Conservation (phyloP, 2,329 filamentous ascomycete genomes). For the Neofusicoccum ribis region DNA sequence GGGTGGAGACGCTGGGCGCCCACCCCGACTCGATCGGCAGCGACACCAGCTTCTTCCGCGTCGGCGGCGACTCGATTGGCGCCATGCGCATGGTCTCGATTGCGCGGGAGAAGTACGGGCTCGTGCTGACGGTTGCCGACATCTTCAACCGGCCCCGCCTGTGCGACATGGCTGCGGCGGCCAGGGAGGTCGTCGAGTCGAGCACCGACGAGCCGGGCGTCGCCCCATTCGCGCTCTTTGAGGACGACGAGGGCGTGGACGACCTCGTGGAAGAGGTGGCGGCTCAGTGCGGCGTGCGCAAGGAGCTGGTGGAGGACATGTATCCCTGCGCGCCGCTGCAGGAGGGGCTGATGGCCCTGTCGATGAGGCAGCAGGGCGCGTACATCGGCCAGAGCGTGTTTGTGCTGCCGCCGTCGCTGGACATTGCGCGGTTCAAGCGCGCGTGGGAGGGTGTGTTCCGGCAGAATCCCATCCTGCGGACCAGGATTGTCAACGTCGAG, state of each 20-base stretch:
- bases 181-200: slow-evolving; percentile 23
- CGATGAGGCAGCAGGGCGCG: slow-evolving; percentile 51
- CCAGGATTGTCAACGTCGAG: slow-evolving; percentile 41
- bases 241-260: background rate
- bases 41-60: slow-evolving; percentile 42
- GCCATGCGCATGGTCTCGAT: background rate
- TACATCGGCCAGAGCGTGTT: slow-evolving; percentile 46
- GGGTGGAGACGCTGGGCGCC: slow-evolving; percentile 17
- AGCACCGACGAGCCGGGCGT: background rate
- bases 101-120: slow-evolving; percentile 10
- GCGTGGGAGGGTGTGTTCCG: slow-evolving; percentile 50
- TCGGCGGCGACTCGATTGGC: slow-evolving; percentile 41
- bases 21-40: slow-evolving; percentile 27
- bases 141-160: slow-evolving; percentile 26
- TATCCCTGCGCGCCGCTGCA: slow-evolving; percentile 59
- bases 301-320: slow-evolving; percentile 46
- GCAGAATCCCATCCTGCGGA: slow-evolving; percentile 49
- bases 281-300: background rate
- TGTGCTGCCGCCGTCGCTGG: slow-evolving; percentile 26
- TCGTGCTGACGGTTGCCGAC: slow-evolving; percentile 24
- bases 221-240: background rate
- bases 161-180: slow-evolving; percentile 22
- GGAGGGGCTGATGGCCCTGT: slow-evolving; percentile 56
- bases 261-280: slow-evolving; percentile 26
- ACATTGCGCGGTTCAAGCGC: slow-evolving; percentile 41